A percentile compares a stretch with the other conserved stretches of the same genome.
These are phyloP conservation scores for Bacidia gigantensis DNA, from an alignment of 495 filamentous ascomycete species.

Conservation along the genomic window DNA sequence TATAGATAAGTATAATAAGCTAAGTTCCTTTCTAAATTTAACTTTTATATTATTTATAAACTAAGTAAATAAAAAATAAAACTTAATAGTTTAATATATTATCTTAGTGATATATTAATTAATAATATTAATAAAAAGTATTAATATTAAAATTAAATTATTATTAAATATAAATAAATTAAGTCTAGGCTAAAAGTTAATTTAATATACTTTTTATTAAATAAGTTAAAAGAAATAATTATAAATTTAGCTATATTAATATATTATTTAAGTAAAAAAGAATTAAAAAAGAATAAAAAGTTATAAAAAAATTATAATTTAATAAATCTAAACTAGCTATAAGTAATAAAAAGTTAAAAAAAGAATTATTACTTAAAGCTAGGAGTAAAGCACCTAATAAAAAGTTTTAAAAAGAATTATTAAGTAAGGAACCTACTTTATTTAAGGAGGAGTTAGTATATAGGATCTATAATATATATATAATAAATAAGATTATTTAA, in stretches of 20 bases:
- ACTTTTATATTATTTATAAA: slow-evolving; percentile 1
- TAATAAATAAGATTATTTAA: not conserved
- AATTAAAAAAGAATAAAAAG: not conserved
- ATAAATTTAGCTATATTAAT: not conserved
- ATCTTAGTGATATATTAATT: not conserved
- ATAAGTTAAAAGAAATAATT: not conserved
- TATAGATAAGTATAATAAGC: not conserved
- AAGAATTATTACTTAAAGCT: not conserved
- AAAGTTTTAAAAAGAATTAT: slow-evolving; percentile 1
- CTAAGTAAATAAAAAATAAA: slow-evolving; percentile 1
- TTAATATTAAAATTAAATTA: not conserved
- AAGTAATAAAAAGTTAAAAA: not conserved
- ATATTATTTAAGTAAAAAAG: not conserved
- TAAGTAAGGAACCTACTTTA: not conserved
- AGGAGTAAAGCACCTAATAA: not conserved
- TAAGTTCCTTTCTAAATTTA: not conserved
- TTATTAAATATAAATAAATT: not conserved
- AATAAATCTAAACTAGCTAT: no score
- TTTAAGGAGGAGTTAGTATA: not conserved
- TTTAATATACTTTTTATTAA: not conserved
- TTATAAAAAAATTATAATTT: not conserved
- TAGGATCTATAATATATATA: not conserved
- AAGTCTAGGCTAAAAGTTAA: not conserved
- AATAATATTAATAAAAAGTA: not conserved
- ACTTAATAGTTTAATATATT: not conserved